Evolutionary conservation across 805 yeast species (phyloP), one percentile per base, ranked within the genome.

Genomic region (Debaryomyces maramus): DNA sequence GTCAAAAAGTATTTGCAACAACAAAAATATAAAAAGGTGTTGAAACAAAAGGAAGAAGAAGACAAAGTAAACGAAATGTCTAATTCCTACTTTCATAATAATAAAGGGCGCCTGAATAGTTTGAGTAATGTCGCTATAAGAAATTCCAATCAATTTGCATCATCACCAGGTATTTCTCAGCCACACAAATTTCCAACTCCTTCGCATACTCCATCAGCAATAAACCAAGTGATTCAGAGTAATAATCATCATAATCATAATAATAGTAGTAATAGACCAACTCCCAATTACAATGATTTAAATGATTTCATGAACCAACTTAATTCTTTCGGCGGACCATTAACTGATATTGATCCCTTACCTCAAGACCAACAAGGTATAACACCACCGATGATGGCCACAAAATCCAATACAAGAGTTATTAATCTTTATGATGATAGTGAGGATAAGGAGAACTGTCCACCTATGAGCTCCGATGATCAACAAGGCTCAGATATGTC

Each of bases 361-460:
- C 74, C 74, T 5, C 65, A 61, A 28, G 65, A 56, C 23, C 46
- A 40, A 27, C 55, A 48, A 36, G 69, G 67, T 4, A 52, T 53
- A 4, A 68, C 73, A 5, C 76, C 72, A 36, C 73, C 73, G 45
- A 72, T 62, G 76, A 65, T 66, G 58, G 82, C 82, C n/a, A 74
- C 76, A 4, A 77, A 77, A 50, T 58, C 73, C 30, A 77, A 76
- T 48, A 77, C 82, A 3, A 65, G 80, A 29, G 68, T 77, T 16
- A 77, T 77, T 33, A 76, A 74, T 44, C 45, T 77, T n/a, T 76
- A 72, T 41, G 78, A 70, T 24, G 50, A 47, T 37, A 51, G 54
- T 14, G 65, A 63, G 39, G 58, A 62, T 46, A 58, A 58, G 39
- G 63, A 58, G 40, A 58, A 58, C 30, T 55, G 56, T 34, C 62